Base-by-base conservation (phyloP, 208 protist genomes). In the Leishmania tropica region DNA sequence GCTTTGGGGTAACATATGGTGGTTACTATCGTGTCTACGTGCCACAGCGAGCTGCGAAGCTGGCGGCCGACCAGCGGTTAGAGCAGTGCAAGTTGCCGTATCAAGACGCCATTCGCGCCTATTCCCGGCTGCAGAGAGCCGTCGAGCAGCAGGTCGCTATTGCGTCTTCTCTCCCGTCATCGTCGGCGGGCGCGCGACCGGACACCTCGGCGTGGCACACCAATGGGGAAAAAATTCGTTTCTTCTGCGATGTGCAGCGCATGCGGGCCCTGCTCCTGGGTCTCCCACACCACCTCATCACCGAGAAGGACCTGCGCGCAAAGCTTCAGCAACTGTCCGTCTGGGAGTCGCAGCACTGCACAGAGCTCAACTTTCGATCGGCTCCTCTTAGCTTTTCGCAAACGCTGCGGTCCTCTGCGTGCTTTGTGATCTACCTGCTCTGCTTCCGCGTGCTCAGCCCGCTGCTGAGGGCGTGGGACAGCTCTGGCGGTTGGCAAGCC, bases 191-290 rank as follows among this genome's bases (percentile, higher is more conserved):
- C 31, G 42, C 37, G 42, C 75, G 17, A 31, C 53, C n/a, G 5
- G 31, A 51, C 72, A 82, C 37, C 73, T 88, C 83, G 11, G 75
- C 56, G 77, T 87, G 62, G 64, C 64, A 56, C 21, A 93, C 85
- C 53, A 95, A 93, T 72, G 47, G 67, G 11, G 88, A 93, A 28
- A 88, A 87, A 31, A 64, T 93, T 71, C 77, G 81, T n/a, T 87
- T 95, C 56, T 95, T 89, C 53, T 93, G 89, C 64, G 87, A 91
- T 54, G 40, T 95, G 17, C 92, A 95, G 84, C 78, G 71, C 4
- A 7, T 92, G 19, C 83, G 90, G 8, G 77, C 81, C 28, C 54
- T 83, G 1, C 84, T 95, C 45, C 80, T 89, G 54, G 60, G 76
- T 28, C 74, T 95, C 37, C 85, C 91, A 17, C 67, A n/a, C 24